phyloP scores from a whole-genome alignment of 768 basidiomycete genomes.

The Plicaturopsis crispa region DNA sequence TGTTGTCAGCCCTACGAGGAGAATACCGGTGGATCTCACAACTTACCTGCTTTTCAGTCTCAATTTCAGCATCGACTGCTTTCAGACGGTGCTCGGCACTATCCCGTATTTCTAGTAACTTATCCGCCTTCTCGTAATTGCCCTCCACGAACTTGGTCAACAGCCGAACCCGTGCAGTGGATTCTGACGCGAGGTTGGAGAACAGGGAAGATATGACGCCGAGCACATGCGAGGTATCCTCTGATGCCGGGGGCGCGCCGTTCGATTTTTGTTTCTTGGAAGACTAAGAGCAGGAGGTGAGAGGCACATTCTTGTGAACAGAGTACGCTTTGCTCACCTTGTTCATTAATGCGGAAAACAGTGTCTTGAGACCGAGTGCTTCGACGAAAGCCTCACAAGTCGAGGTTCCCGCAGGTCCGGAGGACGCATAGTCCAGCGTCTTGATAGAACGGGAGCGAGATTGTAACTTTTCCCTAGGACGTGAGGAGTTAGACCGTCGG shows the following conservation, averaged over 20 bases:
- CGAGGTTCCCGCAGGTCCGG: conserved; percentile 59
- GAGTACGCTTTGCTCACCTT: conserved; percentile 53
- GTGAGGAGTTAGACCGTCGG: conserved; percentile 5
- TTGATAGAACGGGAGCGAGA: conserved; percentile 84
- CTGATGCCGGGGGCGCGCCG: conserved; percentile 45
- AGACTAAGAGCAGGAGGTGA: conserved; percentile 21
- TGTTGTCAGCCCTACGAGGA: too few species aligned
- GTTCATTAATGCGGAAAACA: conserved; percentile 92
- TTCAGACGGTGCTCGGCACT: conserved; percentile 53
- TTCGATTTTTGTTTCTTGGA: conserved; percentile 59
- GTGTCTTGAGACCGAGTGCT: conserved; percentile 76
- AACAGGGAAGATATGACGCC: conserved; percentile 85
- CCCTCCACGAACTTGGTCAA: conserved; percentile 91
- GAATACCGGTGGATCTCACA: too few species aligned
- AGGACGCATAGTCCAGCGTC: conserved; percentile 84
- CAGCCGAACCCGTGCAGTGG: conserved; percentile 69
- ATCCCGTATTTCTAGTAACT: conserved; percentile 83
- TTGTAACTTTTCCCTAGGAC: conserved; percentile 68
- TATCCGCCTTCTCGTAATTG: conserved; percentile 92
- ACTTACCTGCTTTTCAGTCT: conserved; percentile 54
- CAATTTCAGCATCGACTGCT: conserved; percentile 59
- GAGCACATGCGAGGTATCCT: conserved; percentile 83
- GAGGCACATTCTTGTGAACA: too few species aligned
- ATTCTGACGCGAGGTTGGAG: conserved; percentile 82
- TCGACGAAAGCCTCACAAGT: conserved; percentile 85